Conservation (phyloP, 2,329 filamentous ascomycete species). For the Sporothrix curviconia region DNA sequence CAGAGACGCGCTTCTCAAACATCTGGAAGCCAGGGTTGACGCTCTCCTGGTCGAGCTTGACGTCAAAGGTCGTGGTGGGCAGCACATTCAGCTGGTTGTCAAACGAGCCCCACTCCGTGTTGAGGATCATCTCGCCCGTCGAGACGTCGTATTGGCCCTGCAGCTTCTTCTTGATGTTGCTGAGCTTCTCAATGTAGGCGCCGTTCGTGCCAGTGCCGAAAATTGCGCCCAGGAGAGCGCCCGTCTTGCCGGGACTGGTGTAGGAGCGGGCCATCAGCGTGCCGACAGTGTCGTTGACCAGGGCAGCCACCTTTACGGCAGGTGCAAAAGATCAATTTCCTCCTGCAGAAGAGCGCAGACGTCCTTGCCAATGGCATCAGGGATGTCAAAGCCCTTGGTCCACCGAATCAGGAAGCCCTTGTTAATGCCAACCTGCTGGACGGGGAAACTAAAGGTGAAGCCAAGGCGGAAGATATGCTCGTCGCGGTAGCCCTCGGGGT, state of each 20-base stretch:
- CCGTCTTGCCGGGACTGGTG: conserved; percentile 78
- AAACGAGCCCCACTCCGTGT: conserved; percentile 97
- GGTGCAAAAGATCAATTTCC: conserved; percentile 77
- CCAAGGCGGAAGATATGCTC: conserved; percentile 85
- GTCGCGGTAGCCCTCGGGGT: conserved; percentile 54
- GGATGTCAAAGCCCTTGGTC: conserved; percentile 98
- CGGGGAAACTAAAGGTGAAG: conserved; percentile 98
- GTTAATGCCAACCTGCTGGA: conserved; percentile 91
- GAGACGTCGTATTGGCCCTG: conserved; percentile 65
- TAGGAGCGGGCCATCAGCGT: conserved; percentile 98
- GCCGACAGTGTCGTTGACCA: conserved; percentile 96
- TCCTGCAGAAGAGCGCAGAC: conserved; percentile 83
- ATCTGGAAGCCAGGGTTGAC: conserved; percentile 94
- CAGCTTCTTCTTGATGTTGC: conserved; percentile 73
- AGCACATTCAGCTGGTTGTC: conserved; percentile 88
- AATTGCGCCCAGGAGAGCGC: conserved; percentile 87
- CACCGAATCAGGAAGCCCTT: conserved; percentile 89
- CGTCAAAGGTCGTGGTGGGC: conserved; percentile 78
- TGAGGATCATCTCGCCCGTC: conserved; percentile 93
- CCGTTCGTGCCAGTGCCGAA: conserved; percentile 98
- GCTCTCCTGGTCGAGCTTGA: conserved; percentile 67
- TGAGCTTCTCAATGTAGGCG: conserved; percentile 88
- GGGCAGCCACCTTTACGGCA: conserved; percentile 93
- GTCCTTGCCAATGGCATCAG: conserved; percentile 89
- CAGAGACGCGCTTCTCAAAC: conserved; percentile 97